phyloP scores from a whole-genome alignment of 2,329 filamentous ascomycete species.

The Fusarium equiseti region DNA sequence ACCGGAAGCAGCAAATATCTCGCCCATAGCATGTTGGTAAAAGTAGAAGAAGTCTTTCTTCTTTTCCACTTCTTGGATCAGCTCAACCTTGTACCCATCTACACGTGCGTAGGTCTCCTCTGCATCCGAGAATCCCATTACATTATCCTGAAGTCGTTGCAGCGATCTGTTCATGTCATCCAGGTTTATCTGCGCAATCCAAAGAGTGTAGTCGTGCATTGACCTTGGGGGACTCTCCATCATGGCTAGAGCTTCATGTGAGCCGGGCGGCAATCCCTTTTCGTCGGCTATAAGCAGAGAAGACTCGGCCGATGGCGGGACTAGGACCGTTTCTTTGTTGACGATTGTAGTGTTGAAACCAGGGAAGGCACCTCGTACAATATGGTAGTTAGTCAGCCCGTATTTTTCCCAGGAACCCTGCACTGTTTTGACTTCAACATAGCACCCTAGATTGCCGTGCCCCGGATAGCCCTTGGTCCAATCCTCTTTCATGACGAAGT shows the following conservation, averaged over 20 bases:
- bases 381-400: not conserved
- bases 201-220: not conserved
- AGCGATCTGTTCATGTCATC: too few species aligned
- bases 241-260: not conserved
- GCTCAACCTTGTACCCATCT: not conserved
- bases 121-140: not conserved
- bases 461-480: not conserved
- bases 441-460: not conserved
- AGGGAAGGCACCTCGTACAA: not conserved
- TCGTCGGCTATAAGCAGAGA: rapidly evolving
- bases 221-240: not conserved
- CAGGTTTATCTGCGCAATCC: not conserved
- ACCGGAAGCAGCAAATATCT: not conserved
- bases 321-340: not conserved
- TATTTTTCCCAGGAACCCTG: not conserved
- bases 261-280: not conserved
- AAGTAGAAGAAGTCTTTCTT: not conserved
- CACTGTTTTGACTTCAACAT: not conserved
- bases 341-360: not conserved
- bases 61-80: not conserved
- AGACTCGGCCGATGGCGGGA: not conserved
- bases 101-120: not conserved
- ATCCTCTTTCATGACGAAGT: not conserved
- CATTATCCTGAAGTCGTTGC: not conserved
- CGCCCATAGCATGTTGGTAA: not conserved